Evolutionary conservation across 202 grass and related monocot species (phyloP).

Genomic region (Eragrostis tef): DNA sequence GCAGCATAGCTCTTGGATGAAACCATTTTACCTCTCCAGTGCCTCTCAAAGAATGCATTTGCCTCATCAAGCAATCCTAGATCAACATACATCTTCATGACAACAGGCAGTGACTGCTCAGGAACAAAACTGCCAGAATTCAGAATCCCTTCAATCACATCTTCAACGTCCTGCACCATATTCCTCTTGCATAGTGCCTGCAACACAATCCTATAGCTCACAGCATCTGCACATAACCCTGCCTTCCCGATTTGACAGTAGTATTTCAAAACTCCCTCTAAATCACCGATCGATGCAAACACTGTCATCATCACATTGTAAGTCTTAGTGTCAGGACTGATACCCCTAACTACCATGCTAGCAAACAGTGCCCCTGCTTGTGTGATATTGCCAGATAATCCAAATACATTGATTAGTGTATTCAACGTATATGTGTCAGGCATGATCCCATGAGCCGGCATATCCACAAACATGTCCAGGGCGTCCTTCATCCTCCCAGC

Average conservation of each 20-base stretch:
- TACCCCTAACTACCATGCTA: slow-evolving; percentile 56
- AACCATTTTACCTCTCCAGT: slow-evolving; percentile 49
- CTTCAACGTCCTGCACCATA: slow-evolving; percentile 50
- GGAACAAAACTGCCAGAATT: slow-evolving; percentile 45
- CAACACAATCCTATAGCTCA: slow-evolving; percentile 71
- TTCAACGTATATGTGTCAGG: slow-evolving; percentile 68
- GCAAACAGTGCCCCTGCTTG: slow-evolving; percentile 59
- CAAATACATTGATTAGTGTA: slow-evolving; percentile 61
- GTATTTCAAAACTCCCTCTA: slow-evolving; percentile 52
- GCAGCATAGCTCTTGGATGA: slow-evolving; percentile 68
- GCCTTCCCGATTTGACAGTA: slow-evolving; percentile 50
- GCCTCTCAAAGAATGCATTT: slow-evolving; percentile 60
- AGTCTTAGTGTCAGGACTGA: slow-evolving; percentile 59
- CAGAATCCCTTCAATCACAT: slow-evolving; percentile 49
- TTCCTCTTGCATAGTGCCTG: slow-evolving; percentile 62
- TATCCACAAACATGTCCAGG: slow-evolving; percentile 54
- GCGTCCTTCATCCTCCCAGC: slow-evolving; percentile 58
- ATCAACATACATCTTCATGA: slow-evolving; percentile 81
- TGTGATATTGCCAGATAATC: slow-evolving; percentile 37
- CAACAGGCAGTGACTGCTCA: slow-evolving; percentile 62
- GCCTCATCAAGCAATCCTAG: slow-evolving; percentile 63
- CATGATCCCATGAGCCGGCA: slow-evolving; percentile 49
- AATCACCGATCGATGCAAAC: slow-evolving; percentile 53
- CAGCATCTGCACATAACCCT: slow-evolving; percentile 51
- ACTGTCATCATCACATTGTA: slow-evolving; percentile 69